Evolutionary conservation across 768 basidiomycete species (phyloP).

Genomic region (Termitomyces sp.): DNA sequence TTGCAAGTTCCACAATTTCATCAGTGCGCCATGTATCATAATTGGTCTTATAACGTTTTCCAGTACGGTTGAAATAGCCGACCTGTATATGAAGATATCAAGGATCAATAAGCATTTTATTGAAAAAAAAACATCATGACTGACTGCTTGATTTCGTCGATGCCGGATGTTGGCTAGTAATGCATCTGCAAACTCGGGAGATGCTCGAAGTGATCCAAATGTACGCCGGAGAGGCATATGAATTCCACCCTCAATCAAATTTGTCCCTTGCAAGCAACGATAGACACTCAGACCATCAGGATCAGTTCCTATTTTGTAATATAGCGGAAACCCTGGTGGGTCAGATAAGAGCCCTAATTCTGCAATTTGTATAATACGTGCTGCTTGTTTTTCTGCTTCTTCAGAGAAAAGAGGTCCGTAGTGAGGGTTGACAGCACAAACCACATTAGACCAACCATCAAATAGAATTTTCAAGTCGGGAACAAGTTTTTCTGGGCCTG

Average conservation of each 20-base stretch:
- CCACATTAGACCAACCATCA: not conserved
- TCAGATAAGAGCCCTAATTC: not conserved
- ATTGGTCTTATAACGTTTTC: not conserved
- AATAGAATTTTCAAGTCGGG: not conserved
- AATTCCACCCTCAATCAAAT: not conserved
- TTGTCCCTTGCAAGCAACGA: not conserved
- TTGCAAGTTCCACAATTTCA: not conserved
- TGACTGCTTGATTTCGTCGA: not conserved
- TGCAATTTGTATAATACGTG: not conserved
- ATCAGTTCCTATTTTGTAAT: not conserved
- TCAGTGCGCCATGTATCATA: not conserved
- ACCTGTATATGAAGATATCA: not conserved
- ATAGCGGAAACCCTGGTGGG: not conserved
- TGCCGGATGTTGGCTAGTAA: not conserved
- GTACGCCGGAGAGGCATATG: not conserved
- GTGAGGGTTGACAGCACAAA: not conserved
- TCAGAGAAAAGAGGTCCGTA: not conserved
- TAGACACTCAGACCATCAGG: not conserved
- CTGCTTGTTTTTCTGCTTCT: not conserved
- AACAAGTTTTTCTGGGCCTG: not conserved
- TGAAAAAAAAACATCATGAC: not conserved
- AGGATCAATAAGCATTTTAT: not conserved
- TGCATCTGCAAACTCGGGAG: not conserved
- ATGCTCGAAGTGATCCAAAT: constrained; percentile 4
- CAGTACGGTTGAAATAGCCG: constrained; percentile 2